phyloP scores from a whole-genome alignment of 2,329 filamentous ascomycete genomes.

The Claviceps cyperi region DNA sequence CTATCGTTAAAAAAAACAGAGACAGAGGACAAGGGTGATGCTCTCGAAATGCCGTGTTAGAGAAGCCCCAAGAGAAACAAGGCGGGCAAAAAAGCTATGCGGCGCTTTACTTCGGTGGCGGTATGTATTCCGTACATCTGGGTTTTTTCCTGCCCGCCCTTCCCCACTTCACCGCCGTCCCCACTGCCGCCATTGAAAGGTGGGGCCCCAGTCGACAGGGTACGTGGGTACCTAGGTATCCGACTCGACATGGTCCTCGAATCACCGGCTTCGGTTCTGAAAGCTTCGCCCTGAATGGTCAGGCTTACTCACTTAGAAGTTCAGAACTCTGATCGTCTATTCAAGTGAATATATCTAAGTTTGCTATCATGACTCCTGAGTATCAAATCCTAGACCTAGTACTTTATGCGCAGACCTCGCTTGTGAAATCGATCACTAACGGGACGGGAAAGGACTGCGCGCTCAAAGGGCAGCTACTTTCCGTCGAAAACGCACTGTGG shows the following conservation, averaged over 20 bases:
- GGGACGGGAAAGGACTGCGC: not conserved
- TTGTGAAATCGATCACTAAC: not conserved
- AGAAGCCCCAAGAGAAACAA: not conserved
- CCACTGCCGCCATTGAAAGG: not conserved
- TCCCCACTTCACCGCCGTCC: not conserved
- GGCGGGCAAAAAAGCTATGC: not conserved
- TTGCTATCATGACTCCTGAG: not conserved
- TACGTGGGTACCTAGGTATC: no score
- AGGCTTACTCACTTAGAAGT: no score
- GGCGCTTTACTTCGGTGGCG: conserved; percentile 2
- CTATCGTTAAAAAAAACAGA: not conserved
- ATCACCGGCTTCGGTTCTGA: no score
- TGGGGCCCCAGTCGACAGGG: not conserved
- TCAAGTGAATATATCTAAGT: no score
- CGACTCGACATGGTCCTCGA: not conserved
- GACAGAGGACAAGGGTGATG: not conserved
- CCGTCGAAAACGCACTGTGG: not conserved
- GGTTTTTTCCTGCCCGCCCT: not conserved
- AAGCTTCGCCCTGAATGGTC: no score
- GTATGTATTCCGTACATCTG: not conserved
- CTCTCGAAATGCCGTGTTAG: not conserved
- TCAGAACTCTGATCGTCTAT: no score
- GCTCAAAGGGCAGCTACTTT: not conserved
- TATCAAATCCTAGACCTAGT: not conserved
- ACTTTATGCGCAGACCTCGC: no score